Conservation (phyloP, 257 asterid species). For the Leonotis leonurus region DNA sequence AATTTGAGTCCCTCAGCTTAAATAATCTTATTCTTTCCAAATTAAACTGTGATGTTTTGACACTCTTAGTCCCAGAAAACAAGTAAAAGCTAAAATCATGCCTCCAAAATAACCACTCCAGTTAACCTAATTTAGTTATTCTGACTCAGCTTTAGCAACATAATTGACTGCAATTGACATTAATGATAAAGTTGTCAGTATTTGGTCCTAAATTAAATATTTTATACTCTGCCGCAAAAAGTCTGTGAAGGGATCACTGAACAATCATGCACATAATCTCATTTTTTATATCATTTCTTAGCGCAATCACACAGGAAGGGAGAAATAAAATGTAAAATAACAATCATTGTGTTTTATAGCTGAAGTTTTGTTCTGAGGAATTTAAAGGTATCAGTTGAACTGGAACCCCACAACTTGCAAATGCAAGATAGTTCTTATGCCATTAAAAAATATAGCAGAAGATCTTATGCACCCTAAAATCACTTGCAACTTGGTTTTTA, state of each 20-base stretch:
- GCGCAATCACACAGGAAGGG: background rate
- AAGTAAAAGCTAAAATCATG: conserved; percentile 3
- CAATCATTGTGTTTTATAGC: background rate
- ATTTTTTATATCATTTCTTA: background rate
- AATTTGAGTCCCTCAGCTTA: background rate
- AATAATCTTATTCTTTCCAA: conserved; percentile 2
- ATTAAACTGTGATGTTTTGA: background rate
- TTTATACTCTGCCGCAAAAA: background rate
- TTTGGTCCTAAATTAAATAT: background rate
- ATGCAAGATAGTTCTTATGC: background rate
- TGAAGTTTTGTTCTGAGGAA: background rate
- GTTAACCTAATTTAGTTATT: background rate
- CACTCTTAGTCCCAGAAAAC: background rate
- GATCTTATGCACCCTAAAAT: conserved; percentile 1
- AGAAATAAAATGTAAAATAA: background rate
- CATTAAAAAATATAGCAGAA: background rate
- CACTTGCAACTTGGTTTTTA: background rate
- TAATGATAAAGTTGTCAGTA: background rate
- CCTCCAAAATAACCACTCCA: background rate
- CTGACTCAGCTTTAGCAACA: background rate
- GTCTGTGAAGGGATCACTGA: background rate
- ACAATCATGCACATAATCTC: background rate
- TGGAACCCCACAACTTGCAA: conserved; percentile 6
- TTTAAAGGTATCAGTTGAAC: background rate
- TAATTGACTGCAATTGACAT: background rate